Conservation (phyloP, 2,329 filamentous ascomycete genomes). For the Grosmannia serpens region DNA sequence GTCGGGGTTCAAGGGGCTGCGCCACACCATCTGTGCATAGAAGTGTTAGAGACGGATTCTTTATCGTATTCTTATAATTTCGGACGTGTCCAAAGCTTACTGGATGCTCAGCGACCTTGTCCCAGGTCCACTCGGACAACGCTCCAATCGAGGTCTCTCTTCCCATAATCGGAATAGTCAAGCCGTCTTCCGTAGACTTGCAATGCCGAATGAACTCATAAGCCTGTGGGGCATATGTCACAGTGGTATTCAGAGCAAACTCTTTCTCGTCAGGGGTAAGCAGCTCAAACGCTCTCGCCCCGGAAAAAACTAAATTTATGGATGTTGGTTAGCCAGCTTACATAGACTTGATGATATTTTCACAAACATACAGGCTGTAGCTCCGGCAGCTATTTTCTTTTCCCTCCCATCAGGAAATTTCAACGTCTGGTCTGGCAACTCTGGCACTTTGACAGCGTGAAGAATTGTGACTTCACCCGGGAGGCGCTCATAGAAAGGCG, state of each 20-base stretch:
- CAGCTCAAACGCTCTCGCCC: slow-evolving; percentile 9
- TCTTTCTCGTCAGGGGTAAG: slow-evolving; percentile 8
- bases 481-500: slow-evolving; percentile 60
- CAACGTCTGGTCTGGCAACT: slow-evolving; percentile 7
- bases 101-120: slow-evolving; percentile 11
- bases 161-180: slow-evolving; percentile 8
- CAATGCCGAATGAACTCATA: slow-evolving; percentile 29
- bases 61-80: neutral
- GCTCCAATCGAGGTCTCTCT: slow-evolving; percentile 1
- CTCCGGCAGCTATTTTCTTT: slow-evolving; percentile 7
- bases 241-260: slow-evolving; percentile 9
- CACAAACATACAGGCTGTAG: slow-evolving; percentile 6
- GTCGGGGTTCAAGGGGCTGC: slow-evolving; percentile 47
- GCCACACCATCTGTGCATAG: slow-evolving; percentile 54
- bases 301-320: slow-evolving; percentile 5
- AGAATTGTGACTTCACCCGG: slow-evolving; percentile 62
- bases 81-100: slow-evolving; percentile 19
- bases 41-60: neutral
- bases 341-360: neutral
- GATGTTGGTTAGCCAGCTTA: neutral
- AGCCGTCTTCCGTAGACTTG: slow-evolving; percentile 17
- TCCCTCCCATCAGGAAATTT: slow-evolving; percentile 7
- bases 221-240: slow-evolving; percentile 10
- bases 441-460: slow-evolving; percentile 60
- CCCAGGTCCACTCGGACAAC: slow-evolving; percentile 8